These are phyloP conservation scores for Pseudogymnoascus sp. DNA, from an alignment of 2,329 filamentous ascomycete genomes.

Conservation along the genomic window DNA sequence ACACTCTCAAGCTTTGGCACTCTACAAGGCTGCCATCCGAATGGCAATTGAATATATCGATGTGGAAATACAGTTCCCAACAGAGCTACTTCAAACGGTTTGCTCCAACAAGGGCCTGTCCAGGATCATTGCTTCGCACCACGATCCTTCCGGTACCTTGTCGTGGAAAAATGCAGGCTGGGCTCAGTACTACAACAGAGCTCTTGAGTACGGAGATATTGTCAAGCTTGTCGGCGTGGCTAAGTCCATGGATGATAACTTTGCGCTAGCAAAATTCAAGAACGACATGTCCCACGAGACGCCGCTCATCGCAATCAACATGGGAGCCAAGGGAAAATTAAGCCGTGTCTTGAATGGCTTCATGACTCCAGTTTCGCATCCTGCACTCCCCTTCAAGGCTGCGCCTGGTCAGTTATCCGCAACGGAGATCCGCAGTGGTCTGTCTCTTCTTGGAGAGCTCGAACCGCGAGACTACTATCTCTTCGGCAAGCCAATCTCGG, in stretches of 20 bases:
- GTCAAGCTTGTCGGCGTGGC: slow-evolving; percentile 91
- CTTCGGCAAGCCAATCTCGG: slow-evolving; percentile 76
- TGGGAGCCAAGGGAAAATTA: slow-evolving; percentile 80
- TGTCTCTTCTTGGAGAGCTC: slow-evolving; percentile 73
- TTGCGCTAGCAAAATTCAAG: slow-evolving; percentile 74
- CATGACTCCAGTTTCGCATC: slow-evolving; percentile 90
- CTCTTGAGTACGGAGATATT: slow-evolving; percentile 80
- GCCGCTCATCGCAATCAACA: slow-evolving; percentile 93
- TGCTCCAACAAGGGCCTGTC: slow-evolving; percentile 59
- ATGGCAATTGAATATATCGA: slow-evolving; percentile 90
- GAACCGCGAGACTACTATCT: slow-evolving; percentile 71
- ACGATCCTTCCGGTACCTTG: slow-evolving; percentile 70
- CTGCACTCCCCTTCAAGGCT: slow-evolving; percentile 80
- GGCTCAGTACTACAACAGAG: slow-evolving; percentile 83
- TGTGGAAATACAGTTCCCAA: slow-evolving; percentile 78
- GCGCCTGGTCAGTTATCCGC: slow-evolving; percentile 91
- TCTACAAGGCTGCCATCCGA: slow-evolving; percentile 72
- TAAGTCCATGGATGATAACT: slow-evolving; percentile 72
- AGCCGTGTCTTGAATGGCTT: slow-evolving; percentile 87
- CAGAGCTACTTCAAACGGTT: slow-evolving; percentile 63
- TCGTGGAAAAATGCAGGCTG: slow-evolving; percentile 92
- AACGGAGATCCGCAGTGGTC: slow-evolving; percentile 71
- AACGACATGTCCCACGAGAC: slow-evolving; percentile 65
- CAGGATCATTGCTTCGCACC: slow-evolving; percentile 89
- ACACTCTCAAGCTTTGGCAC: slow-evolving; percentile 57